Conservation (phyloP, 129 eudicot species). For the Glebionis coronaria region DNA sequence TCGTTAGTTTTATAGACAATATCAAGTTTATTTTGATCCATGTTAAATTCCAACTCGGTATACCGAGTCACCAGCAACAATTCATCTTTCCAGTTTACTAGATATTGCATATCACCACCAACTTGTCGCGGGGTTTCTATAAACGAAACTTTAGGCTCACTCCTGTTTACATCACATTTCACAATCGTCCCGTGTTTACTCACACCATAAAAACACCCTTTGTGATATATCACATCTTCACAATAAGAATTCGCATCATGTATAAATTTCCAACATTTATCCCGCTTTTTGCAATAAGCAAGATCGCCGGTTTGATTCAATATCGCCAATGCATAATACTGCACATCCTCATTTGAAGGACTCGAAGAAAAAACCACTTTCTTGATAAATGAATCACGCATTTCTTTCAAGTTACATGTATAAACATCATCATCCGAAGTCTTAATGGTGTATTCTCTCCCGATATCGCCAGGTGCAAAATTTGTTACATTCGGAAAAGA, state of each 20-base stretch:
- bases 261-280: constrained; percentile 49
- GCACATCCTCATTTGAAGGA: constrained; percentile 30
- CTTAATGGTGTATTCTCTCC: constrained; percentile 57
- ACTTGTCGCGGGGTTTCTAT: constrained; percentile 35
- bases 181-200: constrained; percentile 57
- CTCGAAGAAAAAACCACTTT: constrained; percentile 56
- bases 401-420: constrained; percentile 43
- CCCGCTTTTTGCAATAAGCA: constrained; percentile 53
- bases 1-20: constrained; percentile 52
- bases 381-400: constrained; percentile 64
- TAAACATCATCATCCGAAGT: constrained; percentile 35
- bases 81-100: constrained; percentile 58
- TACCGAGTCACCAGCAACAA: constrained; percentile 56
- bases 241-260: constrained; percentile 39
- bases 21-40: constrained; percentile 41
- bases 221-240: constrained; percentile 59
- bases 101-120: constrained; percentile 75
- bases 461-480: constrained; percentile 41
- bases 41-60: constrained; percentile 53
- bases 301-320: constrained; percentile 56
- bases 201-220: constrained; percentile 55
- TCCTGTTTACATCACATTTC: constrained; percentile 45
- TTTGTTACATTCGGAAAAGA: constrained; percentile 50
- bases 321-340: constrained; percentile 53
- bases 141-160: constrained; percentile 28